Evolutionary conservation across 352 stramenopile genomes (phyloP), one percentile per base, ranked within the genome.

Genomic region (Globisporangium carolinianum): DNA sequence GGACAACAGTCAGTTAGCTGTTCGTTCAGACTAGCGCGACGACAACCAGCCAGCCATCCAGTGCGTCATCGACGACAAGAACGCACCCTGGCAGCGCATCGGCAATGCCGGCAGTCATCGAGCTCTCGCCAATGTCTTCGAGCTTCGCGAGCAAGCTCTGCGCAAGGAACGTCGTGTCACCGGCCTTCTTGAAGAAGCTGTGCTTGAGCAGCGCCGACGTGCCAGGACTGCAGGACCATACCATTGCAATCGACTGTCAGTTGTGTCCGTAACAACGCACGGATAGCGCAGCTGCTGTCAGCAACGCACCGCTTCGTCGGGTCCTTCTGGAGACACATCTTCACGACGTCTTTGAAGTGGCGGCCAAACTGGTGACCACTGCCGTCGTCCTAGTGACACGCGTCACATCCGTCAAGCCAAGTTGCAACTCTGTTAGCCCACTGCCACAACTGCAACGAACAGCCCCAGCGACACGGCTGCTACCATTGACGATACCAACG

Each of bases 111-210:
- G 83, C 79, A 18, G 80, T 93, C 82, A 95, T 94, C 36, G 83
- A 94, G 60, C 69, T 91, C 68, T 95, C 86, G 59, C 86, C 83
- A 64, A 95, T 95, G 57, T 95, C 86, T 67, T 94, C 84, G 37
- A 95, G 69, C 63, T 89, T 91, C 61, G 59, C 66, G 5, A 94
- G 66, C 49, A 95, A 47, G 51, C 73, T 88, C 36, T 71, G 51
- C 11, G 83, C 83, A 38, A 94, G 61, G 61, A 83, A 94, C 3
- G 24, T 62, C 37, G 78, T 86, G 49, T 87, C 82, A 24, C 76
- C 77, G 38, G 87, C 86, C 65, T 94, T 95, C 68, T 91, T 93
- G 65, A 96, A 92, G 58, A 95, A 96, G 55, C 76, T 91, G 69
- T 96, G 82, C 69, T 94, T 94, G 56, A 96, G 68, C 61, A 96